A percentile compares a stretch with the other conserved stretches of the same genome.
Conservation (phyloP, 345 rosid genomes). For the Toxicodendron radicans region DNA sequence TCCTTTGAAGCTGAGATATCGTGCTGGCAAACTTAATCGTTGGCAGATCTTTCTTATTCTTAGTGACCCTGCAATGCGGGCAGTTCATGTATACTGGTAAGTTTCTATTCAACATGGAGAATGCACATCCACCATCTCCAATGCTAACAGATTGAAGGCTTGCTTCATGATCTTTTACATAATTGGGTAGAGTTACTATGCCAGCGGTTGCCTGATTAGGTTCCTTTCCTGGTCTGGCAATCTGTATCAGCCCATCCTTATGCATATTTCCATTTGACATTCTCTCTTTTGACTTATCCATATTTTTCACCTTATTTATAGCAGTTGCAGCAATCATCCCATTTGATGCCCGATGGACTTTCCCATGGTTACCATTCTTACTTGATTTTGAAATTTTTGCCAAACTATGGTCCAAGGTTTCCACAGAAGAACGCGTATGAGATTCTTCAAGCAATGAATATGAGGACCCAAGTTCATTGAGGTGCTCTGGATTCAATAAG, state of each 20-base stretch:
- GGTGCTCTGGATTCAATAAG: slow-evolving; percentile 55
- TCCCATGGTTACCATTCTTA: slow-evolving; percentile 46
- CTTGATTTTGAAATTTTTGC: slow-evolving; percentile 39
- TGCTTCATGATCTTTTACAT: slow-evolving; percentile 36
- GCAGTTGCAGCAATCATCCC: slow-evolving; percentile 33
- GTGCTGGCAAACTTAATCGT: slow-evolving; percentile 59
- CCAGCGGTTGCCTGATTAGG: slow-evolving; percentile 30
- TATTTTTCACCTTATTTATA: slow-evolving; percentile 45
- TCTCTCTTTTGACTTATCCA: slow-evolving; percentile 42
- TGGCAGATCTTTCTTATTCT: slow-evolving; percentile 43
- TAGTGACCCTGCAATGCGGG: slow-evolving; percentile 55
- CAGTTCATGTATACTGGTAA: slow-evolving; percentile 72
- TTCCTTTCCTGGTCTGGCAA: slow-evolving; percentile 38
- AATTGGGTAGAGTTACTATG: slow-evolving; percentile 25
- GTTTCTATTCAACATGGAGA: slow-evolving; percentile 64
- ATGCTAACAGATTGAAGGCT: slow-evolving; percentile 41
- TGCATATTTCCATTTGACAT: slow-evolving; percentile 32
- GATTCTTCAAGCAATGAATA: slow-evolving; percentile 50
- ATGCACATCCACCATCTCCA: slow-evolving; percentile 49
- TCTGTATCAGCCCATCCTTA: slow-evolving; percentile 24
- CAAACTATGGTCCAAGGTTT: slow-evolving; percentile 30
- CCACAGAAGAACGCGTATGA: slow-evolving; percentile 27
- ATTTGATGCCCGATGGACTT: slow-evolving; percentile 45
- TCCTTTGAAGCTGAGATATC: slow-evolving; percentile 78
- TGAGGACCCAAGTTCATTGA: slow-evolving; percentile 58